Evolutionary conservation across 805 yeast species (phyloP), one percentile per base, ranked within the genome.

Genomic region (Candida nonsorbophila): DNA sequence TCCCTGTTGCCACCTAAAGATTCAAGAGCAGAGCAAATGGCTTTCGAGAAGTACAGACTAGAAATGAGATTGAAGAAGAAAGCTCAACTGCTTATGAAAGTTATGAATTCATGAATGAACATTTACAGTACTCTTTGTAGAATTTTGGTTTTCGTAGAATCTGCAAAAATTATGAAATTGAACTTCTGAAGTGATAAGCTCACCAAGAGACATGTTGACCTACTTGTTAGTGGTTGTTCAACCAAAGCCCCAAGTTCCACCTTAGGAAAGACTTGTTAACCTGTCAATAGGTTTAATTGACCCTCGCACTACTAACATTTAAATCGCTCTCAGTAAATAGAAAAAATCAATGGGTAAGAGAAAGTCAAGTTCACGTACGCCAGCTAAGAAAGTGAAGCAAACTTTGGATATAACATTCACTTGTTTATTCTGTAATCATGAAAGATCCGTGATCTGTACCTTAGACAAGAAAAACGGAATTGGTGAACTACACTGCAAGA

Each of bases 351-450:
- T 64, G 92, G 92, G 88, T 41, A 85, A 79, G 56, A 70, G 94
- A 68, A 87, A 84, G 64, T 77, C 90, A 20, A 68, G 87, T 6
- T 79, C 87, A 53, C 36, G 46, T 28, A 83, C 81, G 42, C 96
- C 95, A 43, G 77, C 65, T 16, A 83, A 82, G 56, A 79, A 73
- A 54, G 60, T 84, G 42, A 86, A 83, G 41, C 92, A 82, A 47
- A 81, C 54, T 29, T 68, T 88, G 40, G 94, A 86, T 34, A 76
- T 86, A 3, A 74, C 83, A 35, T 88, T 88, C 63, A 79, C 90
- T 28, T 90, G 98, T 61, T 64, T 92, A 32, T 90, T 90, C 56
- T 90, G 98, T 59, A 90, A 90, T 56, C 97, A 90, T 60, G 97
- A 90, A 51, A 80, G 81, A 45, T 81, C 96, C 2, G 95, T 90